A percentile compares a stretch with the other conserved stretches of the same genome.
These are phyloP conservation scores for Haplographium delicatum DNA, from an alignment of 495 filamentous ascomycete genomes.

Conservation along the genomic window DNA sequence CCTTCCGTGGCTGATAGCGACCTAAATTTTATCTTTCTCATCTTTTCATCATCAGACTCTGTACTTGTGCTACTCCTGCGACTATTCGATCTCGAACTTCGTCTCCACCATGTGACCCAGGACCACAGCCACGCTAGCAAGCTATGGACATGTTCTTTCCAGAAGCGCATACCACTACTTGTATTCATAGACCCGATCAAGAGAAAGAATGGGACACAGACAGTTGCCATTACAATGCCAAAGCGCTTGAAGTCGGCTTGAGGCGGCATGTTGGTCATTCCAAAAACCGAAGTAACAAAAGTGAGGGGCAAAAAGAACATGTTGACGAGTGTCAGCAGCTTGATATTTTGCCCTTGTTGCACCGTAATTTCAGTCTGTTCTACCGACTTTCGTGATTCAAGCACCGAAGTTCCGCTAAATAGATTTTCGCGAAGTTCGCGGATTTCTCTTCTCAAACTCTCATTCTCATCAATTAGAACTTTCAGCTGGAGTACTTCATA, in stretches of 20 bases:
- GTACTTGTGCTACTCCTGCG: no score
- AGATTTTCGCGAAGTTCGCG: slow-evolving; percentile 14
- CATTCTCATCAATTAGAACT: slow-evolving; percentile 18
- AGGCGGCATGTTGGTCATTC: slow-evolving; percentile 36
- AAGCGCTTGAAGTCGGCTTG: slow-evolving; percentile 18
- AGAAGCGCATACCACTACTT: not conserved
- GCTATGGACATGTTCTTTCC: not conserved
- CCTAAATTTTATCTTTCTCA: no score
- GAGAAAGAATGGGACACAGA: not conserved
- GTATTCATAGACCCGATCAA: not conserved
- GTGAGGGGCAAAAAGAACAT: slow-evolving; percentile 40
- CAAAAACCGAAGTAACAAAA: slow-evolving; percentile 38
- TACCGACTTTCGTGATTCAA: slow-evolving; percentile 29
- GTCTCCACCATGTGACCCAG: no score
- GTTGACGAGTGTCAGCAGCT: slow-evolving; percentile 33
- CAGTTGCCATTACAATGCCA: not conserved
- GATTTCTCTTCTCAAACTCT: slow-evolving; percentile 29
- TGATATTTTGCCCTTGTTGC: slow-evolving; percentile 39
- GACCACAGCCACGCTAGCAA: no score
- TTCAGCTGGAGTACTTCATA: slow-evolving; percentile 15
- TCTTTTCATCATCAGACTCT: no score
- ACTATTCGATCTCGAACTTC: no score
- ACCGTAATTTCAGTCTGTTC: slow-evolving; percentile 23
- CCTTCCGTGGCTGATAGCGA: no score
- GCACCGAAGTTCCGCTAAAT: slow-evolving; percentile 14